Evolutionary conservation across 2,329 filamentous ascomycete species (phyloP), one percentile per base, ranked within the genome.

Genomic region (Colletotrichum trifolii): DNA sequence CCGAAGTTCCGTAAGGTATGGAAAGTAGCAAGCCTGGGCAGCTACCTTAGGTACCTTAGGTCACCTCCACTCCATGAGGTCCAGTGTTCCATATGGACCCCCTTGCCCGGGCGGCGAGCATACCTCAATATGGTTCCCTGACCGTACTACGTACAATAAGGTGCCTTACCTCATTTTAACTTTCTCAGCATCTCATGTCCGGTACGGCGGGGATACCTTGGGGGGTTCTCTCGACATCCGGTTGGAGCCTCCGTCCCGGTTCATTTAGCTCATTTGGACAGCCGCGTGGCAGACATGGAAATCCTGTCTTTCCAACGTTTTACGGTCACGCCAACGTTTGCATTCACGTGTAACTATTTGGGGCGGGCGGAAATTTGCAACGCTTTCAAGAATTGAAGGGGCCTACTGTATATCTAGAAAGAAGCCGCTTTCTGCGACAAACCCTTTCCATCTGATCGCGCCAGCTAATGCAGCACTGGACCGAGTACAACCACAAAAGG

Each of bases 351-450:
- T 25, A 25, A 25, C 25, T 25, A 25, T 25, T 25, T 25, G 25
- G 25, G 25, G 25, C 25, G 25, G 25, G 4, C 25, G 25, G 25
- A 38, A 42, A 7, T 60, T 57, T 46, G 36, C n/a, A 64, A 60
- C 48, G 36, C 43, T 60, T 64, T 66, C 36, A 46, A 53, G 34
- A 54, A 64, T 54, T 64, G 59, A 45, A 47, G 54, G 48, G 60
- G 50, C 60, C 40, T 63, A 64, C 54, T 66, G 50, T 64, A 59
- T 64, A 54, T 60, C 48, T 60, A 64, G 60, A 54, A 64, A 58
- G 60, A n/a, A 46, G 43, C 60, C 45, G 53, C 60, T 59, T 43
- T 64, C 50, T 60, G 60, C 64, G 54, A 48, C 38, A 15, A 38
- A 57, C 43, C 15, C 17, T 36, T 50, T 50, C 48, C 54, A 52